Percentiles rank a stretch among this genome's conserved stretches.
Evolutionary conservation across 345 rosid genomes (phyloP).

Genomic region (Euphorbia lathyris): DNA sequence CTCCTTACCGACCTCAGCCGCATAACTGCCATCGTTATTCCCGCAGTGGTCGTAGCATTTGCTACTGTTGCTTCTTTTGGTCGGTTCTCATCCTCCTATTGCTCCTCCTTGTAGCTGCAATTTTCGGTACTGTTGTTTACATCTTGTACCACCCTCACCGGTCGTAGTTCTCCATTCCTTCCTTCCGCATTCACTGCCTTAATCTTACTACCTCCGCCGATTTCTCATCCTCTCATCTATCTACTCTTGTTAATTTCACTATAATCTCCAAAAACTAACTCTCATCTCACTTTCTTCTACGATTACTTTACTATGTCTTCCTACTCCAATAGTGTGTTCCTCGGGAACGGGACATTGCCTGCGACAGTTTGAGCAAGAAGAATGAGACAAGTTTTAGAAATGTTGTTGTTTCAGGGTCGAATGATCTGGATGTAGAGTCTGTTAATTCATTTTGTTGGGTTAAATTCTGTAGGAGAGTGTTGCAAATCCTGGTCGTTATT

Average conservation of each 20-base stretch:
- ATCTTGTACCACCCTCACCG: conserved; percentile 75
- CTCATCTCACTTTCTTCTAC: no score
- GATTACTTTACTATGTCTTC: no score
- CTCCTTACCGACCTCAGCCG: no score
- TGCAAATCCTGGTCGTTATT: no score
- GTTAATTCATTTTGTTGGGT: conserved; percentile 57
- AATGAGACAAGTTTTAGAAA: conserved; percentile 59
- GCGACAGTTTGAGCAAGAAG: conserved; percentile 44
- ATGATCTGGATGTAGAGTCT: conserved; percentile 67
- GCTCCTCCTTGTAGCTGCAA: no score
- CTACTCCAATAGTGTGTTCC: no score
- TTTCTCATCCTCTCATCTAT: conserved; percentile 58
- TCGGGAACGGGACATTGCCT: conserved; percentile 77
- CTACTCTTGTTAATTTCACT: conserved; percentile 77
- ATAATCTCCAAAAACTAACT: conserved; percentile 60
- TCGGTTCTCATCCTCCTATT: no score
- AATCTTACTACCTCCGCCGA: conserved; percentile 68
- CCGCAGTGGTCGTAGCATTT: no score
- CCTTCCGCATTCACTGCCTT: conserved; percentile 61
- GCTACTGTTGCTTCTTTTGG: no score
- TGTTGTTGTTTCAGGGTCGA: conserved; percentile 45
- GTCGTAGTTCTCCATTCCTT: conserved; percentile 62
- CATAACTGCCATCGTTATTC: no score
- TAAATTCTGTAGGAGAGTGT: conserved; percentile 60
- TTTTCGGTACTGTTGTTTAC: conserved; percentile 68